Evolutionary conservation across 495 filamentous ascomycete species (phyloP).

Genomic region (Cercophora samala): DNA sequence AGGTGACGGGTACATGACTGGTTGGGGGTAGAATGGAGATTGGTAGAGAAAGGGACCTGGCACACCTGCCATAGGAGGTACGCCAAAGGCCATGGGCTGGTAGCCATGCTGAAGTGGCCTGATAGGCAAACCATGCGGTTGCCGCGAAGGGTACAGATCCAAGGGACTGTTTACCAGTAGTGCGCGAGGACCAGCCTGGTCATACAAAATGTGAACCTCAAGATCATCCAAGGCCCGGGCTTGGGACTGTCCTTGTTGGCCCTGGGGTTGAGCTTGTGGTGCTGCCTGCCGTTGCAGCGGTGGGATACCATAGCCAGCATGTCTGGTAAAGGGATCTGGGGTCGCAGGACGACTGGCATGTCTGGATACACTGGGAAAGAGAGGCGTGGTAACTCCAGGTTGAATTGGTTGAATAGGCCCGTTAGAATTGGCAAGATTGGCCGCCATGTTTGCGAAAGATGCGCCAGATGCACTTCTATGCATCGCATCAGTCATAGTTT

Average conservation of each 20-base stretch:
- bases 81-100: neutral
- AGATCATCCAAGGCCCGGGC: neutral
- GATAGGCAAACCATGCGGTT: neutral
- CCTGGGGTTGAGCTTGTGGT: conserved; percentile 28
- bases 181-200: neutral
- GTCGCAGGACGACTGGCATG: conserved; percentile 41
- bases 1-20: neutral
- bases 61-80: neutral
- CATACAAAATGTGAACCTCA: neutral
- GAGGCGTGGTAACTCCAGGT: conserved; percentile 41
- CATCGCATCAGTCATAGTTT: conserved; percentile 46
- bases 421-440: conserved; percentile 28
- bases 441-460: conserved; percentile 35
- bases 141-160: neutral
- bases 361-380: conserved; percentile 35
- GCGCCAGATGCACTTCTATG: conserved; percentile 46
- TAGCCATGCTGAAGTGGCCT: neutral
- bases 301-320: conserved; percentile 21
- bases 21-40: neutral
- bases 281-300: conserved; percentile 14
- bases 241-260: conserved; percentile 11
- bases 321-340: conserved; percentile 36
- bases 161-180: neutral
- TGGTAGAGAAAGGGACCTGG: neutral
- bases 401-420: conserved; percentile 37